Conservation (phyloP, 768 basidiomycete genomes). For the Podaxis sp. region DNA sequence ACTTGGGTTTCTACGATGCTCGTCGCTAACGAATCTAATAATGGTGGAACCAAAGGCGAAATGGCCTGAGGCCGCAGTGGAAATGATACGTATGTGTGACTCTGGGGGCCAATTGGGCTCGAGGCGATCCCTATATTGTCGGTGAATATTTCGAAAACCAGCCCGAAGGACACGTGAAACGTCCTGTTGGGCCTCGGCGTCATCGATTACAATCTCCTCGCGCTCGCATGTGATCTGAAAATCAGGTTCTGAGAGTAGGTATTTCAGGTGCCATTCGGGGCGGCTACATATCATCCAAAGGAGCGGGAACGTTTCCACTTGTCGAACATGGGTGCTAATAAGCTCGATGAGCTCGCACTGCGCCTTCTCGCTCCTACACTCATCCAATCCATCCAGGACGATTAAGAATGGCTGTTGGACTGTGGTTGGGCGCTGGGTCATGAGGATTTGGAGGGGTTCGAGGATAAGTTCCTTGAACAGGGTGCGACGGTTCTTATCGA, state of each 20-base stretch:
- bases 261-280: slow-evolving; percentile 9
- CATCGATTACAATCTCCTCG: slow-evolving; percentile 3
- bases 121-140: not conserved
- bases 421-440: not conserved
- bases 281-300: not conserved
- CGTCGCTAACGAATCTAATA: slow-evolving; percentile 5
- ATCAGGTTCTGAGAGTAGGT: not conserved
- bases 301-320: not conserved
- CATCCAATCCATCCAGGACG: not conserved
- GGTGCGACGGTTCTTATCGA: not conserved
- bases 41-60: slow-evolving; percentile 6
- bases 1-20: not conserved
- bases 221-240: not conserved
- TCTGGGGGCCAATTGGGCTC: slow-evolving; percentile 9
- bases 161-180: not conserved
- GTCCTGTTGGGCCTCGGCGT: slow-evolving; percentile 1
- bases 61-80: not conserved
- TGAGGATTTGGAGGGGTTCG: not conserved
- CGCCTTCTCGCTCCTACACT: not conserved
- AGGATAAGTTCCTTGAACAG: not conserved
- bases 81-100: not conserved
- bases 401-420: not conserved
- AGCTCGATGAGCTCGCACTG: slow-evolving; percentile 12
- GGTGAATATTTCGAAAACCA: not conserved
- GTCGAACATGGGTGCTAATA: slow-evolving; percentile 2